Evolutionary conservation across 257 asterid species (phyloP), one percentile per base, ranked within the genome.

Genomic region (Nicotiana benthamiana): DNA sequence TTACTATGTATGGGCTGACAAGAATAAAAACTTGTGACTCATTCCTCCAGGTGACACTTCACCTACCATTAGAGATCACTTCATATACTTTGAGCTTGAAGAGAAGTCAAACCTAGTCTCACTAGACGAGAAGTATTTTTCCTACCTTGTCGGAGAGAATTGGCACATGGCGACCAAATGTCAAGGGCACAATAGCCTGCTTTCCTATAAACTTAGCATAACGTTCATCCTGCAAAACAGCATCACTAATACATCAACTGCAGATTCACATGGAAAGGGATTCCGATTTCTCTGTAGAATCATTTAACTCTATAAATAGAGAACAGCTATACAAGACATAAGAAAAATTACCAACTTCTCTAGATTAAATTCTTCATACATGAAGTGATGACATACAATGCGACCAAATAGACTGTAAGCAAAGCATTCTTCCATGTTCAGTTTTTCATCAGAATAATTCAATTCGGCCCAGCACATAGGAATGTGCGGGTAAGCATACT

Each of bases 151-250:
- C 99, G 62, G 97, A 86, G 59, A 96, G 90, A 60, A 96, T 96
- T n/a, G 99, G 99, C 74, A 96, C 97, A 85, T 90, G 97, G 82
- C 98, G 95, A 75, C 99, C 99, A 91, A 83, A 92, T 80, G 97
- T 94, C 97, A 91, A 83, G 17, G 99, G 99, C 77, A 94, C 97
- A 86, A 96, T 96, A 81, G 97, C 98, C 92, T 67, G 86, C 93
- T 85, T 89, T 65, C 99, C 99, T n/a, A 96, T 83, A 83, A 91
- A 94, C 89, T 94, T 96, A 54, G 94, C 62, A 84, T 93, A 93
- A 1, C 98, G 93, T 82, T 94, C 94, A 85, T 96, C 99, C 99
- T 96, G 89, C 79, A 86, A 83, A 75, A 79, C 83, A 75, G 62
- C 83, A 32, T 61, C 83, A 82, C 7, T 30, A 74, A 63, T 62